Base-by-base conservation (phyloP, 495 filamentous ascomycete genomes). In the Podospora anserina region DNA sequence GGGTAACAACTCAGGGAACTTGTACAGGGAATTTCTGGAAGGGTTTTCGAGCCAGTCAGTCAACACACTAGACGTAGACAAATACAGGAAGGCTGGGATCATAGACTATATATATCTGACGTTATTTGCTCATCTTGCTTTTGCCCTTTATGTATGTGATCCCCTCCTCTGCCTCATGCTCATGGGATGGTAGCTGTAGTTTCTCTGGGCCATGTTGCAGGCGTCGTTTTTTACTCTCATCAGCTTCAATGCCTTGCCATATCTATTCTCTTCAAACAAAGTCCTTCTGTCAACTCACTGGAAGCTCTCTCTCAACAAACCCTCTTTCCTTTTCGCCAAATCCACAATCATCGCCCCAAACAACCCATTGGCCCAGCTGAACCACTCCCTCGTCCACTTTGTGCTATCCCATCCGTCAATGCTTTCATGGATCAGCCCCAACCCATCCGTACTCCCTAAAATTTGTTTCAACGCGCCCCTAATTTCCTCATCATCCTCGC, bases 341-440 rank as follows among this genome's bases (percentile, higher is more conserved):
- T 89, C 85, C 63, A 90, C 73, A 53, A 91, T 83, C 81, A 87
- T 84, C 74, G 89, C 84, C 16, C 88, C 88, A 75, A 90, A 90
- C 63, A 91, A 77, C 18, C 88, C 88, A 72, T 91, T 90, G 9
- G 87, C 88, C 88, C 88, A 90, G 0, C 86, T 87, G 68, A 90
- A 90, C 88, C 88, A 90, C 72, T 86, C 83, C 72, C 88, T 78
- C 11, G 88, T 87, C 86, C 87, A 90, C 28, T 80, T 69, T 1
- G 61, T 76, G 49, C 71, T 74, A 69, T 88, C 78, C 56, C 80
- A 86, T 7, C 76, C 80, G 73, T 86, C 84, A 68, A 89, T 78
- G 61, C 86, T 88, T 78, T 89, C 87, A 69, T 89, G 88, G 13
- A 89, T 84, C 70, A 89, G 68, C 7, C 88, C 88, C 15, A 83